Percentiles rank a stretch among this genome's conserved stretches.
Evolutionary conservation across 495 filamentous ascomycete genomes (phyloP).

Genomic region (Xanthoparmelia taractica): DNA sequence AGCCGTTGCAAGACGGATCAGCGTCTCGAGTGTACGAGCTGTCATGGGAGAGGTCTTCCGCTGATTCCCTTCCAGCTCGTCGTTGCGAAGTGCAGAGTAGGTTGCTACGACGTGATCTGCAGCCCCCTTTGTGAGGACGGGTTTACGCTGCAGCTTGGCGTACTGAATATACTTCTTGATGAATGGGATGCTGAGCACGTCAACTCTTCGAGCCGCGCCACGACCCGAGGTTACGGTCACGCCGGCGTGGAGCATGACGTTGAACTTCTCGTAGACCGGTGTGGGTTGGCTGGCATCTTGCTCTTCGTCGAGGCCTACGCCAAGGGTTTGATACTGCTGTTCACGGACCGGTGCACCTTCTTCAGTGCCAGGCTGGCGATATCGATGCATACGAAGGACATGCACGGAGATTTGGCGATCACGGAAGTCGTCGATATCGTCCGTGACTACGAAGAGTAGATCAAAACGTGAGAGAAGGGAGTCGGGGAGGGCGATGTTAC

Average conservation of each 20-base stretch:
- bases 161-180: slow-evolving; percentile 99
- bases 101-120: slow-evolving; percentile 85
- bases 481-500: slow-evolving; percentile 96
- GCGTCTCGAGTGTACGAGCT: slow-evolving; percentile 90
- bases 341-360: slow-evolving; percentile 94
- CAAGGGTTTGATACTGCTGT: slow-evolving; percentile 72
- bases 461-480: slow-evolving; percentile 98
- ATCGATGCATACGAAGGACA: slow-evolving; percentile 94
- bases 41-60: slow-evolving; percentile 92
- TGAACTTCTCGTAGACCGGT: slow-evolving; percentile 93
- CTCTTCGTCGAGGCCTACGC: slow-evolving; percentile 78
- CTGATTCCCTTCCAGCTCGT: slow-evolving; percentile 90
- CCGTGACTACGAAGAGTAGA: slow-evolving; percentile 94
- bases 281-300: slow-evolving; percentile 65
- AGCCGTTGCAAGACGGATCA: slow-evolving; percentile 93
- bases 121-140: slow-evolving; percentile 83
- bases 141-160: slow-evolving; percentile 86
- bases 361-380: slow-evolving; percentile 87
- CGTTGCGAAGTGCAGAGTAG: slow-evolving; percentile 92
- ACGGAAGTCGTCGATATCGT: slow-evolving; percentile 89
- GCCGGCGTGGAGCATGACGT: slow-evolving; percentile 90
- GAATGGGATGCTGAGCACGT: slow-evolving; percentile 96
- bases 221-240: slow-evolving; percentile 70
- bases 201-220: slow-evolving; percentile 59
- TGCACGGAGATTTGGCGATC: slow-evolving; percentile 93